Evolutionary conservation across 257 asterid genomes (phyloP).

Genomic region (Verbena officinalis): DNA sequence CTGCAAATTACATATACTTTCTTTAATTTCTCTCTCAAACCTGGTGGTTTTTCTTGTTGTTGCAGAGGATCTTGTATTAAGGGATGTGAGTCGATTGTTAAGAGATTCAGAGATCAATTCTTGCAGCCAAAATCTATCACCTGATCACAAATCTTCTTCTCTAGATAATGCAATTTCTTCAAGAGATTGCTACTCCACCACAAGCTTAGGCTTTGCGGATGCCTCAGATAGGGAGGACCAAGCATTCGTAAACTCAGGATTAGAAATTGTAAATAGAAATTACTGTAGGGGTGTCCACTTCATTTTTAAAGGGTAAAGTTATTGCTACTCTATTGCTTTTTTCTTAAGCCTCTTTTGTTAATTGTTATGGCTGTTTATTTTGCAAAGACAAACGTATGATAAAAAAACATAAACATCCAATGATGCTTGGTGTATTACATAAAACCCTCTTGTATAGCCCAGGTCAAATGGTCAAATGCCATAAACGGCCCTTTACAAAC

Average conservation of each 20-base stretch:
- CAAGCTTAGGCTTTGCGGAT: slow-evolving; percentile 38
- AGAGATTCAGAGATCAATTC: slow-evolving; percentile 44
- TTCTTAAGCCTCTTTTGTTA: slow-evolving; percentile 1
- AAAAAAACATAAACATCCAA: not conserved
- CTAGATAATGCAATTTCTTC: slow-evolving; percentile 49
- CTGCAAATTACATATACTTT: slow-evolving; percentile 18
- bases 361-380: slow-evolving; percentile 7
- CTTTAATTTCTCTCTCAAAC: slow-evolving; percentile 22
- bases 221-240: slow-evolving; percentile 37
- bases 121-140: slow-evolving; percentile 38
- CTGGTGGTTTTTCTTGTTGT: slow-evolving; percentile 20
- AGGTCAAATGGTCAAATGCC: no score
- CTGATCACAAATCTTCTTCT: slow-evolving; percentile 33
- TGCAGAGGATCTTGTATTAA: slow-evolving; percentile 66
- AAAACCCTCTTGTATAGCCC: no score
- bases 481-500: no score
- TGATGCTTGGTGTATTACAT: no score
- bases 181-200: slow-evolving; percentile 34
- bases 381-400: not conserved
- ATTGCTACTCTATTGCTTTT: slow-evolving; percentile 20
- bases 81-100: slow-evolving; percentile 52
- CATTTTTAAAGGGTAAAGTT: slow-evolving; percentile 77
- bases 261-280: slow-evolving; percentile 55
- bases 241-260: slow-evolving; percentile 46
- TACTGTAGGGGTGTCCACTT: slow-evolving; percentile 56